Base-by-base conservation (phyloP, 768 basidiomycete genomes). In the Hygrophorus pudorinus region DNA sequence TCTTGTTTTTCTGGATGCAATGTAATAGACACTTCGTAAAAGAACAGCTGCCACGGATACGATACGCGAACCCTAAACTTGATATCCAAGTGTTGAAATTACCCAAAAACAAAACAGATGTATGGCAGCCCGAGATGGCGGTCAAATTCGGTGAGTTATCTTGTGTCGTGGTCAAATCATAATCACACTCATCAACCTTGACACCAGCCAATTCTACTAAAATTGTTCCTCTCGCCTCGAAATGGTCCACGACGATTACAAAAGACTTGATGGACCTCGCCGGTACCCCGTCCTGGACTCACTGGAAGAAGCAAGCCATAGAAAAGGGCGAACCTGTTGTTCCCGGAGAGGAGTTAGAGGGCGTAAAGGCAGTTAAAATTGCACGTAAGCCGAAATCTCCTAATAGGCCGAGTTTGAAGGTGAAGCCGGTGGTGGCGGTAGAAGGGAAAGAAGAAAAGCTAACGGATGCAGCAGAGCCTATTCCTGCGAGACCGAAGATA, bases 11-110 rank as follows among this genome's bases (percentile, higher is more conserved):
- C 13, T 24, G 18, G 24, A 29, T n/a, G n/a, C n/a, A n/a, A n/a
- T 12, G 20, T 14, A 4, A 38, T 46, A 86, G 87, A 36, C 79
- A 86, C 65, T 89, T 90, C 50, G 71, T 83, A 31, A 85, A 83
- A 56, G 78, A 89, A 32, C 72, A 84, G n/a, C 63, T 90, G 0
- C 84, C 83, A 1, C 70, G 83, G 24, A 83, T 90, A 67, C 80
- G 76, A 9, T 87, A 75, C 59, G 80, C 76, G 1, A 89, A 90
- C 53, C 85, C 86, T 0, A 58, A 67, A 6, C 53, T 89, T 18
- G 65, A 73, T 24, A 78, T 90, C 29, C 62, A 72, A 27, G 73
- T 87, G 0, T 67, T 71, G 50, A 78, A 69, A 47, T 60, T 69
- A 35, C 64, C 60, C 27, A 85, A 84, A 60, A 63, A 67, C 8